phyloP scores from a whole-genome alignment of 805 yeast species.

The Lachancea thermotolerans region DNA sequence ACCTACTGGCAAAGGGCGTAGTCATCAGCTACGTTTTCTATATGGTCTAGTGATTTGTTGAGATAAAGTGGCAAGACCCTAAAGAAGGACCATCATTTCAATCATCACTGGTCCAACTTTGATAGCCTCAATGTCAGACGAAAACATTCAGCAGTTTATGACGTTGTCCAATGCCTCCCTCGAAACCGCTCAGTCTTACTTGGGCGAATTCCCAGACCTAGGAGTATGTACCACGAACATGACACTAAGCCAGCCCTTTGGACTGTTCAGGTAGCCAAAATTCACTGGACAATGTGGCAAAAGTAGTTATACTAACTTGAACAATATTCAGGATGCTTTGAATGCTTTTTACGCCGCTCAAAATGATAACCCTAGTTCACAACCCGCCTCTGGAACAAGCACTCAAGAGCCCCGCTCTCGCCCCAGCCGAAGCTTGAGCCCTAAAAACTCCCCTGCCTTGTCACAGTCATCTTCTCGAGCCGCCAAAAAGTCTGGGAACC shows the following conservation, averaged over 20 bases:
- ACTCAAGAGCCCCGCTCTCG: neutral
- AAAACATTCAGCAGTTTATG: slow-evolving; percentile 31
- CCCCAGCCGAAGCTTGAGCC: neutral
- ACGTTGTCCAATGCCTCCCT: slow-evolving; percentile 34
- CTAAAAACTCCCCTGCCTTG: slow-evolving; percentile 5
- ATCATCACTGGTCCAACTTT: neutral
- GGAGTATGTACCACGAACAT: slow-evolving; percentile 9
- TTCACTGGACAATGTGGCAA: too few species aligned
- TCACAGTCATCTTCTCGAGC: slow-evolving; percentile 11
- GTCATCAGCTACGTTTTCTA: neutral
- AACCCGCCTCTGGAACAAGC: neutral
- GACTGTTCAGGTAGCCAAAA: too few species aligned
- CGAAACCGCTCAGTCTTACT: slow-evolving; percentile 34
- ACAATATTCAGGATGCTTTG: slow-evolving; percentile 16
- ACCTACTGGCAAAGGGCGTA: neutral
- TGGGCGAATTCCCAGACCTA: slow-evolving; percentile 28
- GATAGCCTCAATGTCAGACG: slow-evolving; percentile 14
- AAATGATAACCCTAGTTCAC: slow-evolving; percentile 6
- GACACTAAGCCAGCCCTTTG: too few species aligned
- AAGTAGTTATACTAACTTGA: slow-evolving; percentile 1
- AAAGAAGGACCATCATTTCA: neutral
- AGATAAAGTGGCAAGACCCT: neutral
- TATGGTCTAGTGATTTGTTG: neutral
- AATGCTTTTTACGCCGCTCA: slow-evolving; percentile 24
- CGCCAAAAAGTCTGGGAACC: slow-evolving; percentile 10